These are phyloP conservation scores for Malus hybrid DNA, from an alignment of 331 rosid genomes.

Conservation along the genomic window DNA sequence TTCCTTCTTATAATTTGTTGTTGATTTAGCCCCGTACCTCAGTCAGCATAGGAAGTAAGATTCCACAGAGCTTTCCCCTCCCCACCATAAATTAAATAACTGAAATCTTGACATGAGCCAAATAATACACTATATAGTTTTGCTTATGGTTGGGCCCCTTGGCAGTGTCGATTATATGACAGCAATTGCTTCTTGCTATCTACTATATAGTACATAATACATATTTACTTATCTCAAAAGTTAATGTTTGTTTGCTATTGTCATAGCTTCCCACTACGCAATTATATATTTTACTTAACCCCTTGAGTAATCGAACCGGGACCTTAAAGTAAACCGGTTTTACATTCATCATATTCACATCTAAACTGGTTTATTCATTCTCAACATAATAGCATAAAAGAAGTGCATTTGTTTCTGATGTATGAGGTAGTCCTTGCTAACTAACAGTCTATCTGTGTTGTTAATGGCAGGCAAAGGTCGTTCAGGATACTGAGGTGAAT, in stretches of 20 bases:
- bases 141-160: background rate
- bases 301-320: no score
- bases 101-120: background rate
- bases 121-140: background rate
- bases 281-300: no score
- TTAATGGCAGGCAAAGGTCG: conserved; percentile 51
- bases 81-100: background rate
- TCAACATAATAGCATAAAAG: no score
- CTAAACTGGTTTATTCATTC: no score
- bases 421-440: background rate
- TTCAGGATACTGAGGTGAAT: conserved; percentile 25
- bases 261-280: no score
- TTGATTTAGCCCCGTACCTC: no score
- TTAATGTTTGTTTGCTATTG: no score
- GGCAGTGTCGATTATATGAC: background rate
- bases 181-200: background rate
- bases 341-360: no score
- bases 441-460: background rate
- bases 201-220: background rate
- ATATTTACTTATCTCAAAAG: no score
- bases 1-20: no score
- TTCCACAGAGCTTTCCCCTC: background rate
- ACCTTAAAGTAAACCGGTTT: no score
- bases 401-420: no score
- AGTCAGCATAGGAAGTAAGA: background rate